Conservation (phyloP, 2,329 filamentous ascomycete species). For the Ceratocystis diversiconidia region DNA sequence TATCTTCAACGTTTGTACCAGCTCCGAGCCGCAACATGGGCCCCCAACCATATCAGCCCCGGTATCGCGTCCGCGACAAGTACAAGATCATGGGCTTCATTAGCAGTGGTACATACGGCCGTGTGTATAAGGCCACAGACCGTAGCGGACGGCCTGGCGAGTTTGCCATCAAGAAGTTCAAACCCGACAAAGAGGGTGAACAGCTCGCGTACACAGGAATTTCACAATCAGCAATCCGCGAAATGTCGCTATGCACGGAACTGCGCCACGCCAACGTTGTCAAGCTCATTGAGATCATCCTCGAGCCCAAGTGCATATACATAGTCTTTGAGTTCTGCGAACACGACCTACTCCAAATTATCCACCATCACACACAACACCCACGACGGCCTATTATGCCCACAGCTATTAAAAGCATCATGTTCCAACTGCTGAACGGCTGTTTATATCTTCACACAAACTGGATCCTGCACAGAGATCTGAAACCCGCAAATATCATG, state of each 20-base stretch:
- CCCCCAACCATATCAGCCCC: conserved; percentile 44
- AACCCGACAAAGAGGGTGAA: conserved; percentile 96
- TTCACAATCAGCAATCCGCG: conserved; percentile 88
- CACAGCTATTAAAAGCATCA: conserved; percentile 76
- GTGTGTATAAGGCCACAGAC: conserved; percentile 88
- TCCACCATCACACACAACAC: conserved; percentile 90
- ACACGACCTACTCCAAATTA: conserved; percentile 92
- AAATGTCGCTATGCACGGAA: conserved; percentile 95
- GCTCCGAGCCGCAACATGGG: conserved; percentile 14
- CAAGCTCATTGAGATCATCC: conserved; percentile 80
- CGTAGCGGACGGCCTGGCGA: conserved; percentile 55
- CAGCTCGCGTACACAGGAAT: conserved; percentile 90
- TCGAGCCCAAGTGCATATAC: conserved; percentile 98
- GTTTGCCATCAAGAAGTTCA: conserved; percentile 99
- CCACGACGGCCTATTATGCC: conserved; percentile 79
- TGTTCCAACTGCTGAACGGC: conserved; percentile 91
- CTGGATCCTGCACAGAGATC: conserved; percentile 91
- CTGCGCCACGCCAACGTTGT: conserved; percentile 82
- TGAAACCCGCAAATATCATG: conserved; percentile 98
- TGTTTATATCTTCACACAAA: conserved; percentile 89
- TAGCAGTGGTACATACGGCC: conserved; percentile 91
- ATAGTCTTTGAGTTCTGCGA: conserved; percentile 99
- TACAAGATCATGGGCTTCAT: conserved; percentile 98
- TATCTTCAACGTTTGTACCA: neutral
- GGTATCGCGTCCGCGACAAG: conserved; percentile 78